Evolutionary conservation across 805 yeast species (phyloP), one percentile per base, ranked within the genome.

Genomic region (Metschnikowia dekortorum): DNA sequence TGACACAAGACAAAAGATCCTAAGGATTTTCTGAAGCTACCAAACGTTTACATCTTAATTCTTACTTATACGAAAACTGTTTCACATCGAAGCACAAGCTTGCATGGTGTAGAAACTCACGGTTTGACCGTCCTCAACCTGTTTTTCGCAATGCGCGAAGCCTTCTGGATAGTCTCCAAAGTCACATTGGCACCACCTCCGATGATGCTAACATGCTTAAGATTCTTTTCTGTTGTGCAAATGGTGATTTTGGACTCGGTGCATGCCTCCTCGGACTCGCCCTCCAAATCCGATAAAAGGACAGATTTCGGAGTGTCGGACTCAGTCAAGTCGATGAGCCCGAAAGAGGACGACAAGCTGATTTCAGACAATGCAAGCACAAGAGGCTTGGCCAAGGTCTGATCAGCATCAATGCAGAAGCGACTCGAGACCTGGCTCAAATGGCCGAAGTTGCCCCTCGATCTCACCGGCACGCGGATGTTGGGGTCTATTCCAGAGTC

Each of bases 261-360:
- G 32, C 83, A 74, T 10, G 71, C 61, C 60, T 89, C 95, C 65
- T 89, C 97, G 5, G 90, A 85, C 53, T 86, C 92, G 11, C 95
- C 95, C 63, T 89, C 95, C 38, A 88, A 60, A 62, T 89, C 97
- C 1, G 87, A 83, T 43, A 89, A 64, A 13, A 88, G 59, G 0
- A 82, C 70, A 1, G 78, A 55, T 26, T 64, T 47, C 2, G 47
- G 31, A 6, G 48, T 11, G 4, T 47, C 52, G 11, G 26, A 8
- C 5, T 51, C 56, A 18, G 47, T 32, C 9, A 73, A 46, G 39
- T 73, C 77, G 14, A 78, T 75, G 1, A 85, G 66, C 10, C 95
- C 96, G 63, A 80, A 84, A 47, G 83, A 80, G 9, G 76, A 69
- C n/a, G 74, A 62, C 58, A 74, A 63, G 2, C 83, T 79, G 6